Base-by-base conservation (phyloP, 2,329 filamentous ascomycete species). In the Truncatella angustata region DNA sequence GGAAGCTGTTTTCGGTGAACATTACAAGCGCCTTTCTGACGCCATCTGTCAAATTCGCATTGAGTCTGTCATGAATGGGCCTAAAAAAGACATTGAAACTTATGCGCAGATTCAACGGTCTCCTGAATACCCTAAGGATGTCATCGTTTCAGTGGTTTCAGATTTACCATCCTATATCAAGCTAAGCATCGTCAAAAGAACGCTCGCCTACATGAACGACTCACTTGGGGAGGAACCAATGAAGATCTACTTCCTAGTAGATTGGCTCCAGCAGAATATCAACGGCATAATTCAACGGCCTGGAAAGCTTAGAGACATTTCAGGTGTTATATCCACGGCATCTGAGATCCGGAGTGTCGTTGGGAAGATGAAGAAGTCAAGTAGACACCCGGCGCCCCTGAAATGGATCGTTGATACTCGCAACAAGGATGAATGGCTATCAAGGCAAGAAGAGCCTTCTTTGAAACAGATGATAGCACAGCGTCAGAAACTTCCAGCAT, bases 111-210 rank as follows among this genome's bases (percentile, higher is more conserved):
- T 93, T 56, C 84, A 89, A 53, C 87, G 81, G 58, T 85, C 90
- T 1, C 80, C 80, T 3, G 76, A 80, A 44, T 99, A 97, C 68
- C 94, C 94, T 1, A 78, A 63, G 62, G 81, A 67, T 69, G 83
- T 73, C 76, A 80, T 95, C 9, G 73, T 97, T 32, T 84, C 86
- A 3, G 77, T 97, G 12, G 70, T 82, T 43, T 78, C 85, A 23
- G 81, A 82, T 10, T 79, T 97, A 11, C 94, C 94, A 18, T 91
- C 94, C 3, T 96, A 99, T 63, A 95, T 97, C 64, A 90, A 93
- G 55, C 77, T 99, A 10, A 96, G 91, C 63, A 86, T 96, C 34
- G 83, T 94, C 61, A 87, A 90, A 60, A 86, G 88, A 68, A 85
- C 87, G 2, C 74, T 97, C 4, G 76, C 81, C 4, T 85, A 93